These are phyloP conservation scores for Secale cereale DNA, from an alignment of 176 grass and related monocot species.

Conservation along the genomic window DNA sequence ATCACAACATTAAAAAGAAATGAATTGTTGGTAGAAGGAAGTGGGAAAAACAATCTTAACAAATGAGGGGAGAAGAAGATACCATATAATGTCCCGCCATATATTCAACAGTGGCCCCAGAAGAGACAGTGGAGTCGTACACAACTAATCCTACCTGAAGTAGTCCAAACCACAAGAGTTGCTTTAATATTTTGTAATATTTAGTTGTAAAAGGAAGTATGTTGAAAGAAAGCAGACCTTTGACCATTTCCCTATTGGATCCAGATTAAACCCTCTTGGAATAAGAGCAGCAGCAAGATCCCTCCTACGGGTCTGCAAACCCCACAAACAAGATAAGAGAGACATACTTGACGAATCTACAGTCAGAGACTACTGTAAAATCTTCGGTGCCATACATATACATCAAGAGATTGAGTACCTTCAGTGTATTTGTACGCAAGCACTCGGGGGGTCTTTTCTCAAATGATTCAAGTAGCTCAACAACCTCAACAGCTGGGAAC, in stretches of 20 bases:
- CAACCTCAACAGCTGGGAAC: slow-evolving; percentile 83
- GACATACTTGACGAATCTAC: background rate
- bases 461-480: slow-evolving; percentile 91
- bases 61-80: slow-evolving; percentile 21
- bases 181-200: background rate
- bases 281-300: slow-evolving; percentile 98
- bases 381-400: background rate
- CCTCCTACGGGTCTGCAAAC: slow-evolving; percentile 75
- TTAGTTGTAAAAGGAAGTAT: background rate
- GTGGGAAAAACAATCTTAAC: background rate
- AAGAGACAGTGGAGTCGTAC: slow-evolving; percentile 87
- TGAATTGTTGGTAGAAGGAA: background rate
- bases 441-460: slow-evolving; percentile 93
- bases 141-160: slow-evolving; percentile 94
- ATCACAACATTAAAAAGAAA: background rate
- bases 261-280: slow-evolving; percentile 96
- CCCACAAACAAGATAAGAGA: background rate
- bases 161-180: slow-evolving; percentile 16
- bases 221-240: slow-evolving; percentile 54
- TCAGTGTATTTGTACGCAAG: slow-evolving; percentile 86
- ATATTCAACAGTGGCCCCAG: slow-evolving; percentile 96
- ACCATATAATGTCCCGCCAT: slow-evolving; percentile 99
- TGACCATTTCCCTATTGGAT: slow-evolving; percentile 98
- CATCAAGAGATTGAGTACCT: slow-evolving; percentile 47
- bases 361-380: background rate